Evolutionary conservation across 306 rosid genomes (phyloP).

Genomic region (Prunus salicina): DNA sequence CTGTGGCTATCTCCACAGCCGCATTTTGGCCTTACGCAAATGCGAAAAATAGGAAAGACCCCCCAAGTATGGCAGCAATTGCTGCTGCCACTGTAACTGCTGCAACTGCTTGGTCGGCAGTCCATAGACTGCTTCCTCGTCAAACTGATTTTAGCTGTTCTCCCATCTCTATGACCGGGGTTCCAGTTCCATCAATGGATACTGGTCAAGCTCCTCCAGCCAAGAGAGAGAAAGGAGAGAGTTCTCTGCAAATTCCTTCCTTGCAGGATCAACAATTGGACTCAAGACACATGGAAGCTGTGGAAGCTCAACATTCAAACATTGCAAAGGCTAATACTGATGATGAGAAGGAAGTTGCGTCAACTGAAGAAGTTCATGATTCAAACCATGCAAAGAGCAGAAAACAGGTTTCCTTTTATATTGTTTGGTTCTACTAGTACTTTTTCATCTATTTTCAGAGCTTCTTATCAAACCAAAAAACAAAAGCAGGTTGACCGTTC

Average conservation of each 20-base stretch:
- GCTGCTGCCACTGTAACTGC: conserved; percentile 88
- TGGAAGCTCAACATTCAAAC: conserved; percentile 48
- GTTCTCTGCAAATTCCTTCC: conserved; percentile 44
- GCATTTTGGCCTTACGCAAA: conserved; percentile 72
- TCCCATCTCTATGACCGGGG: conserved; percentile 43
- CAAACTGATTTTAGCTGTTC: conserved; percentile 52
- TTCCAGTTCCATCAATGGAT: conserved; percentile 39
- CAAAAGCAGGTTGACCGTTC: conserved; percentile 78
- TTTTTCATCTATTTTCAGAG: neutral
- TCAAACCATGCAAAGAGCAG: conserved; percentile 3
- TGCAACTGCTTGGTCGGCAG: conserved; percentile 95
- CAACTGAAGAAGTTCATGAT: conserved; percentile 53
- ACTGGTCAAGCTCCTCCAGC: conserved; percentile 40
- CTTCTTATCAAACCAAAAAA: neutral
- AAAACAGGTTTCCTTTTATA: neutral
- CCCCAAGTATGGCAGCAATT: conserved; percentile 72
- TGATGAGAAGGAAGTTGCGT: conserved; percentile 42
- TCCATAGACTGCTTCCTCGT: conserved; percentile 81
- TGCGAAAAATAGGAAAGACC: conserved; percentile 42
- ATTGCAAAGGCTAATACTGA: conserved; percentile 43
- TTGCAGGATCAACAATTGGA: conserved; percentile 43
- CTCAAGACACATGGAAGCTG: conserved; percentile 49
- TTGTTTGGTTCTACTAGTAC: neutral
- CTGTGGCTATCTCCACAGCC: conserved; percentile 78
- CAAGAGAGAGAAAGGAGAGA: conserved; percentile 43